Percentiles rank a stretch among this genome's conserved stretches.
Evolutionary conservation across 108 stramenopile species (phyloP).

Genomic region (Schizochytrium sp.): DNA sequence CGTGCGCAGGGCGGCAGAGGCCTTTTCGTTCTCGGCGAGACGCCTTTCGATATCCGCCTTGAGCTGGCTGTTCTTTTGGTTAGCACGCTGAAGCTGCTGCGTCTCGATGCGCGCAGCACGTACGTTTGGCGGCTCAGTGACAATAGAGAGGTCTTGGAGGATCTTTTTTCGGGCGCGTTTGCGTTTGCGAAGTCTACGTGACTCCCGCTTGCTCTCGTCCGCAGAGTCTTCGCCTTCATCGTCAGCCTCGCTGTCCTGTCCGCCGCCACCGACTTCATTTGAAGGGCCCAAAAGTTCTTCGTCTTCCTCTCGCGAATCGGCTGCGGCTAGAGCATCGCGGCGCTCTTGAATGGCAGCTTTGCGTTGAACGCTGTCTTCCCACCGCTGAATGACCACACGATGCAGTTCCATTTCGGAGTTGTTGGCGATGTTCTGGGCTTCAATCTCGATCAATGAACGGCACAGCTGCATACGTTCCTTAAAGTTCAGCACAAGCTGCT

Average conservation of each 20-base stretch:
- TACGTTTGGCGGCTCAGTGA: constrained; percentile 25
- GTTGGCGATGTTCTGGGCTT: constrained; percentile 56
- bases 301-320: constrained; percentile 11
- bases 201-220: neutral
- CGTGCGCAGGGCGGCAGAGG: constrained; percentile 27
- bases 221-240: neutral
- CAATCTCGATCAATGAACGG: constrained; percentile 50
- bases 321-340: neutral
- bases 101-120: constrained; percentile 37
- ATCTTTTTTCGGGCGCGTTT: too few species aligned
- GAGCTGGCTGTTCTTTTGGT: constrained; percentile 43
- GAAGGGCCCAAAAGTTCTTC: neutral
- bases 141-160: neutral
- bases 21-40: constrained; percentile 43
- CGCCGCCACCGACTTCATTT: neutral
- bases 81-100: constrained; percentile 43
- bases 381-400: constrained; percentile 38
- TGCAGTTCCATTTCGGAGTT: constrained; percentile 45
- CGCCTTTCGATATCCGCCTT: constrained; percentile 39
- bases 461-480: constrained; percentile 57
- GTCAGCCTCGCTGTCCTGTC: neutral
- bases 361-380: constrained; percentile 21
- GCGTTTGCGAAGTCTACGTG: neutral
- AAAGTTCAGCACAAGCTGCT: constrained; percentile 47
- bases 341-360: constrained; percentile 20